These are phyloP conservation scores for Nemania diffusa DNA, from an alignment of 2,329 filamentous ascomycete species.

Conservation along the genomic window DNA sequence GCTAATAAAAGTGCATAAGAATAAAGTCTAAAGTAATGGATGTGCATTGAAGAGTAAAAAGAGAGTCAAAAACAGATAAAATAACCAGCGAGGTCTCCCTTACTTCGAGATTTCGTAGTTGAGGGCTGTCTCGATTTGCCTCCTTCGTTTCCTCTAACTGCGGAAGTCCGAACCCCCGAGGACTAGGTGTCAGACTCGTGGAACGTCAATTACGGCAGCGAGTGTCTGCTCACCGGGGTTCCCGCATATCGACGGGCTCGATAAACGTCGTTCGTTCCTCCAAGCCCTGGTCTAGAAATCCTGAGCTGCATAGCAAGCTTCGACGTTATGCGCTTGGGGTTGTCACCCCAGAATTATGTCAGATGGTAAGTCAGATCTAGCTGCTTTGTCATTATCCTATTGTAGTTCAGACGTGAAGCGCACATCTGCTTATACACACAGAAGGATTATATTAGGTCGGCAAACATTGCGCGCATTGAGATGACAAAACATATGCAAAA, in stretches of 20 bases:
- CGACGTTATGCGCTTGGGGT: neutral
- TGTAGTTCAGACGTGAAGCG: constrained; percentile 5
- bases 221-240: neutral
- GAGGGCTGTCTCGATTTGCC: neutral
- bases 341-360: constrained; percentile 1
- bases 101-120: neutral
- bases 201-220: constrained; percentile 1
- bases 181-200: constrained; percentile 21
- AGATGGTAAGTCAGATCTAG: constrained; percentile 22
- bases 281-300: neutral
- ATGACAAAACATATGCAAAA: constrained; percentile 25
- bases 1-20: neutral
- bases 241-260: constrained; percentile 12
- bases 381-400: constrained; percentile 12
- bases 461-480: neutral
- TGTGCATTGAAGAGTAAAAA: neutral
- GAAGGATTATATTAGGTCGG: constrained; percentile 10
- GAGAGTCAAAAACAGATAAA: neutral
- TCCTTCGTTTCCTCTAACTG: neutral
- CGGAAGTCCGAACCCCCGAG: constrained; percentile 22
- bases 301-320: neutral
- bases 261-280: neutral
- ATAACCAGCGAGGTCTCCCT: neutral
- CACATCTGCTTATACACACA: constrained; percentile 18
- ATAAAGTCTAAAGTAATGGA: neutral